Evolutionary conservation across 1,284 basidiomycete species (phyloP).

Genomic region (Ustilago curta): DNA sequence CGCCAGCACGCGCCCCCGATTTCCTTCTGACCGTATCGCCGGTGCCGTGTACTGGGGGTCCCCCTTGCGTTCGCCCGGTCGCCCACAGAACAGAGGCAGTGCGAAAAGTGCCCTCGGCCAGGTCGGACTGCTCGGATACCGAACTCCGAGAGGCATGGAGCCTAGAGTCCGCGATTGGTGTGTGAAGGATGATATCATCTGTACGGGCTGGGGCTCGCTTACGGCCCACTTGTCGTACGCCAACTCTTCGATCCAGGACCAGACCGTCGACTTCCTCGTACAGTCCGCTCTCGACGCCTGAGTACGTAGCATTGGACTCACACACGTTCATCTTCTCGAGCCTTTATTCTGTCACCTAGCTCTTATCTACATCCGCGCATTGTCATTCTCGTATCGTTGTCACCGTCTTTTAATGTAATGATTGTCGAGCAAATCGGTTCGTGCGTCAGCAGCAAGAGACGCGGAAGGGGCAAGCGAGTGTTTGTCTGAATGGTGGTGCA

Average conservation of each 20-base stretch:
- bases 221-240: conserved; percentile 24
- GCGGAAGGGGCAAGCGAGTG: too few species aligned
- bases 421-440: too few species aligned
- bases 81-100: conserved; percentile 26
- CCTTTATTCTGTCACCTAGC: background rate
- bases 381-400: background rate
- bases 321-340: background rate
- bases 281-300: conserved; percentile 16
- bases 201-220: conserved; percentile 12
- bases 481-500: too few species aligned
- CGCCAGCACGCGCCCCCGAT: conserved; percentile 27
- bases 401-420: conserved; percentile 4
- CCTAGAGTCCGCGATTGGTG: conserved; percentile 26
- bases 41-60: conserved; percentile 22
- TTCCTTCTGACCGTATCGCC: conserved; percentile 16
- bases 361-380: too few species aligned
- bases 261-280: conserved; percentile 29
- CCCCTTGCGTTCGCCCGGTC: conserved; percentile 10
- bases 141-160: conserved; percentile 30
- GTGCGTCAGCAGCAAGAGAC: too few species aligned
- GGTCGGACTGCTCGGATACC: conserved; percentile 19
- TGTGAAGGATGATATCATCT: conserved; percentile 17
- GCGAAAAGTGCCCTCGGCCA: conserved; percentile 22
- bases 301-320: background rate
- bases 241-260: conserved; percentile 18